These are phyloP conservation scores for Diplodia seriata DNA, from an alignment of 2,329 filamentous ascomycete genomes.

Conservation along the genomic window DNA sequence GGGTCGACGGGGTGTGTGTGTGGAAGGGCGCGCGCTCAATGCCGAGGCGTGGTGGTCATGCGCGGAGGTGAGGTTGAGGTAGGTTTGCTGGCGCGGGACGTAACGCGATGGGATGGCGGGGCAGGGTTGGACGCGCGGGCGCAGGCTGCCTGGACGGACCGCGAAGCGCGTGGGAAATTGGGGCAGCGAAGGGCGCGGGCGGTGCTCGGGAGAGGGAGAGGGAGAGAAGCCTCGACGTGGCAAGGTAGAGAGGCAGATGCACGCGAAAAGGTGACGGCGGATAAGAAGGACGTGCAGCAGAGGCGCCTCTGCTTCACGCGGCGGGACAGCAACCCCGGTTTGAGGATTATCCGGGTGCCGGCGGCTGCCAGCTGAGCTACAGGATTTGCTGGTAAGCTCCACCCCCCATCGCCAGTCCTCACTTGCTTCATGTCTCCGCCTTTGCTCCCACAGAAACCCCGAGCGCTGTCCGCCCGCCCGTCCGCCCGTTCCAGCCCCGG, in stretches of 20 bases:
- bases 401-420: slow-evolving; percentile 24
- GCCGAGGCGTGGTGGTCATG: slow-evolving; percentile 29
- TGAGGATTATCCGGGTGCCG: slow-evolving; percentile 23
- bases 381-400: slow-evolving; percentile 28
- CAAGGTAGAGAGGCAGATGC: slow-evolving; percentile 23
- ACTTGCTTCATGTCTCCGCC: slow-evolving; percentile 23
- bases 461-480: slow-evolving; percentile 3
- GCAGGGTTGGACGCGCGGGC: slow-evolving; percentile 31
- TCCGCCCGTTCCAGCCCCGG: neutral
- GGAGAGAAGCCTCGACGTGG: slow-evolving; percentile 19
- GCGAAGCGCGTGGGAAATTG: slow-evolving; percentile 19
- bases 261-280: slow-evolving; percentile 30
- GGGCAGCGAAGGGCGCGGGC: slow-evolving; percentile 13
- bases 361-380: slow-evolving; percentile 26
- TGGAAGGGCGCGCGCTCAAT: slow-evolving; percentile 31
- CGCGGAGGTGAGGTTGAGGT: slow-evolving; percentile 23
- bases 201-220: neutral
- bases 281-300: slow-evolving; percentile 30
- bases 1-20: slow-evolving; percentile 2
- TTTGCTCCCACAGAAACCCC: slow-evolving; percentile 9
- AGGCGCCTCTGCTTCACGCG: slow-evolving; percentile 16
- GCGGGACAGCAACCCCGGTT: slow-evolving; percentile 16
- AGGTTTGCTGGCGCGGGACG: slow-evolving; percentile 31
- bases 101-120: slow-evolving; percentile 32
- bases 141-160: slow-evolving; percentile 19